Base-by-base conservation (phyloP, 1,284 basidiomycete genomes). In the Sporisorium scitamineum region DNA sequence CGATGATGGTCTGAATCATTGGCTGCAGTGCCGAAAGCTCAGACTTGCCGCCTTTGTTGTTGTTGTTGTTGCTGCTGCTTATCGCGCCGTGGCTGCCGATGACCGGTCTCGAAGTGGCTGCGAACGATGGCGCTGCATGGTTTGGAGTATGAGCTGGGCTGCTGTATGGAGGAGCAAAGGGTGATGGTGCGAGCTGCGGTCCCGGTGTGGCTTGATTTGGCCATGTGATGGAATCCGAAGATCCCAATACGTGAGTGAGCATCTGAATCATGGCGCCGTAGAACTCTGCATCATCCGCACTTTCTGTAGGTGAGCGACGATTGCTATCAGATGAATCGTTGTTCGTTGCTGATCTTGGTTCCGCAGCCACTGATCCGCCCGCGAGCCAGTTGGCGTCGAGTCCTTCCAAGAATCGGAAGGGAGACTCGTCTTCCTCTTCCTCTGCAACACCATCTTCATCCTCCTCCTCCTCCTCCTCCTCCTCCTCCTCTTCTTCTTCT, bases 191-290 rank as follows among this genome's bases (percentile, higher is more conserved):
- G 6, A 75, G 59, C 55, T 75, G 71, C 13, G 71, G 69, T 20
- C 57, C 66, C 2, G 75, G 70, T 8, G 69, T 72, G 5, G 58
- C 45, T 14, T 72, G 65, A 45, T 61, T 62, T 20, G 72, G 73
- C 78, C 78, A 80, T 1, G 65, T 42, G 27, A 65, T 37, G 9
- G 72, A 69, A 55, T 73, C 70, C 14, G 78, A 79, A 22, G 78
- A 78, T 13, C 80, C 80, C 16, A 81, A 63, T 4, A 81, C 69
- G 41, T 80, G 78, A 10, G 80, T 81, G 48, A 81, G 74, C 63
- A 81, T 76, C 60, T 81, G 80, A 44, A 81, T 81, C 56, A 78
- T 77, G 26, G 73, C 74, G 32, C 72, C 61, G 52, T 81, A 81
- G 57, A 81, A 80, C 45, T 80, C 78, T 1, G 67, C 54, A 50